Conservation (phyloP, 2,329 filamentous ascomycete genomes). For the Aspergillus fischeri region DNA sequence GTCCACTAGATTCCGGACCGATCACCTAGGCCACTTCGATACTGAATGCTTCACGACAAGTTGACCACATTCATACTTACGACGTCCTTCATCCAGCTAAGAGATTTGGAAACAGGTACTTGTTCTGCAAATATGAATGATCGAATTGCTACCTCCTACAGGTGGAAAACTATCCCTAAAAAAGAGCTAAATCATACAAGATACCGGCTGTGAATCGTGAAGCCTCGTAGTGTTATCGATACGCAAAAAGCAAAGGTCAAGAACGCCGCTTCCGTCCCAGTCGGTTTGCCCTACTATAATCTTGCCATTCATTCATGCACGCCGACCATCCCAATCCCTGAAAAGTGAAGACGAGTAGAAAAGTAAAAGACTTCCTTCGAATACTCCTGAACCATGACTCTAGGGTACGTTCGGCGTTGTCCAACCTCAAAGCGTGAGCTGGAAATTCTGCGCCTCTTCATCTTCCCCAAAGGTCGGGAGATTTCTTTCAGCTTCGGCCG, state of each 20-base stretch:
- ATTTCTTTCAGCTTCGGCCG: slow-evolving; percentile 22
- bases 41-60: neutral
- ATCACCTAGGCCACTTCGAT: neutral
- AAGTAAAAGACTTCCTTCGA: slow-evolving; percentile 4
- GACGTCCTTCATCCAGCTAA: no score
- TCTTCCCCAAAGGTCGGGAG: slow-evolving; percentile 35
- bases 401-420: neutral
- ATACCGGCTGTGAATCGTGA: slow-evolving; percentile 1
- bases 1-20: neutral
- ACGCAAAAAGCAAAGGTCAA: neutral
- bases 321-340: neutral
- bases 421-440: slow-evolving; percentile 32
- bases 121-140: no score
- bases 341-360: slow-evolving; percentile 10
- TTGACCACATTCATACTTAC: no score
- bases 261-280: slow-evolving; percentile 4
- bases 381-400: neutral
- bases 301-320: neutral
- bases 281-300: neutral
- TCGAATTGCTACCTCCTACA: neutral
- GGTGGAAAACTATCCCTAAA: neutral
- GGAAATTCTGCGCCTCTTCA: slow-evolving; percentile 37
- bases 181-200: neutral
- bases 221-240: neutral
- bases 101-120: no score